Base-by-base conservation (phyloP, 1,284 basidiomycete genomes). In the Ganoderma leucocontextum region DNA sequence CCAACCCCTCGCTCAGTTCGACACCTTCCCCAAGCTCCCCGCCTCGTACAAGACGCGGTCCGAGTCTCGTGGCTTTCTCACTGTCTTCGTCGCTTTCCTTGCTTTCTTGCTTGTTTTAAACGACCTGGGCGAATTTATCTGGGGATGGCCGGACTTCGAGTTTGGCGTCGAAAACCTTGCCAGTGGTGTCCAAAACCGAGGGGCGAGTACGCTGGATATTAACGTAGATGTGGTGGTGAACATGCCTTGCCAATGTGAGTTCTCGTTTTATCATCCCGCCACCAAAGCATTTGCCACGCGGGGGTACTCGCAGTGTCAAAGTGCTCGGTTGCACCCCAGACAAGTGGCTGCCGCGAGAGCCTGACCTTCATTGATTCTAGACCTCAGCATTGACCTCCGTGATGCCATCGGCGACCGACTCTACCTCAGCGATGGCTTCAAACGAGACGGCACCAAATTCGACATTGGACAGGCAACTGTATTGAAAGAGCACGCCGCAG, bases 401-500 rank as follows among this genome's bases (percentile, higher is more conserved):
- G 97, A 99, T 79, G 94, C 94, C 0, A 88, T 97, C 8, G 97
- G 97, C 0, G 97, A 99, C 78, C 85, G 96, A 44, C 78, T 99
- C 38, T 95, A 94, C 78, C 86, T 99, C 66, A 96, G 87, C 73
- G 90, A 92, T 68, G 91, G 91, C 44, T 91, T 99, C 77, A 89
- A 86, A 60, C 91, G 96, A 71, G 97, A 99, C 75, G 95, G 95
- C 29, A 94, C 94, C 0, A 82, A 86, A 25, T 99, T 98, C 76
- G 93, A 95, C 71, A 84, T 94, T 15, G 91, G 92, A 3, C 92
- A 95, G 80, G 96, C 96, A 1, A 91, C 90, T 15, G 78, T 86
- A 0, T 84, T 95, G 64, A 89, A 91, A 88, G 87, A 89, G 70
- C 91, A 93, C 72, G 85, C 91, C 15, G 80, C 77, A n/a, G 84